Base-by-base conservation (phyloP, 441 rosid species). In the Daphne laureola region DNA sequence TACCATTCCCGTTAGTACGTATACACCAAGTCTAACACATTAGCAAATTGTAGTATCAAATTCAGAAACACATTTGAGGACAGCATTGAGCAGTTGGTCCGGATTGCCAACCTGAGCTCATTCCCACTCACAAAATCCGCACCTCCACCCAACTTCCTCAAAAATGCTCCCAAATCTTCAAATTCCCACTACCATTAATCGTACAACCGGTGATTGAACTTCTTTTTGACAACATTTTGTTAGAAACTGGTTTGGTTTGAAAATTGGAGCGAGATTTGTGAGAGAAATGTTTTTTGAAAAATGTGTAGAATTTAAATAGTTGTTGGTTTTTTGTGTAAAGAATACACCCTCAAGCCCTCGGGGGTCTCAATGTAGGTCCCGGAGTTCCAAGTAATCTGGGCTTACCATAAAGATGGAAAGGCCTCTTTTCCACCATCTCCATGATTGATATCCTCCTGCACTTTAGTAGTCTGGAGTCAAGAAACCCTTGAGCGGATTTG, bases 41-140 rank as follows among this genome's bases (percentile, higher is more conserved):
- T 6, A 26, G 31, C 31, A 26, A 26, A 26, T 26, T 6, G 6
- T n/a, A n/a, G n/a, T 3, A 26, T 26, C 6, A 26, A 26, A 26
- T 26, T 26, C 31, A 26, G 3, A 26, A 26, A 26, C 31, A 26
- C 3, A 26, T 26, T 6, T 26, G 31, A 26, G 31, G 31, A 26
- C 31, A 26, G 31, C 31, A 26, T 26, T 41, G 14, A 2, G 12
- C 87, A 90, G 8, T 96, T 95, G 43, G 96, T 92, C 26, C 60
- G 73, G 55, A 90, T 83, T 36, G 99, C 98, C 73, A 94, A 69
- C 58, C 86, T 81, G 42, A 94, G 96, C 79, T 94, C 99, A 73
- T 90, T 86, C 2, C 99, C 98, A 64, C 95, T 87, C 15, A 90
- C 99, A 44, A 94, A 61, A 4, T 90, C 98, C 71, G 98, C 94